Base-by-base conservation (phyloP, 306 rosid species). In the Calophaca sinica region DNA sequence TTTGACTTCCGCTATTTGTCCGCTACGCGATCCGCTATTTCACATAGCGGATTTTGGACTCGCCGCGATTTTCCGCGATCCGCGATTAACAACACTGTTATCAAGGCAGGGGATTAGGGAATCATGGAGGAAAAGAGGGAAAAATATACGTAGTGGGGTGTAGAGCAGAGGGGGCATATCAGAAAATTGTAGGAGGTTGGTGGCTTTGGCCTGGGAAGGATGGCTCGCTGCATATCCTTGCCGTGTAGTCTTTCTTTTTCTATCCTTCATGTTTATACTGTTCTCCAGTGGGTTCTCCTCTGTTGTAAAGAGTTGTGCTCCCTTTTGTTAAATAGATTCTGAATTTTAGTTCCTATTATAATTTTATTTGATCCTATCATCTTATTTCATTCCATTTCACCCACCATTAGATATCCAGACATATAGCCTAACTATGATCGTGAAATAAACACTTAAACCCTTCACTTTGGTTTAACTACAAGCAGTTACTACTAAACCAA, bases 401-500 rank as follows among this genome's bases (percentile, higher is more conserved):
- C 74, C 39, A 54, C 60, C 55, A 52, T 49, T 15, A 61, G 39
- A 48, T 48, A 73, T 48, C 9, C 50, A 62, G 32, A 9, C 51
- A 62, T 65, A 44, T 65, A 44, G 68, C 51, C 60, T 36, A 39
- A 38, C 28, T 44, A 4, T 36, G 57, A 72, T 55, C 53, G 13
- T 39, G 55, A 62, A 52, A 72, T 42, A 38, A 58, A 39, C 11
- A 58, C 38, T 28, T 36, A 14, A 12, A 49, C 46, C 75, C 50
- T 38, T 58, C 42, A 41, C 14, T 39, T 74, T 41, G 48, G 77
- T 7, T 14, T 12, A 52, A 33, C 54, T 29, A 60, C 12, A 7
- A 29, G 44, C 66, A 80, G 42, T 10, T 55, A 9, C 57, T 57
- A 31, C 8, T 42, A 59, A 50, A 61, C 41, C 38, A 73, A 60